Evolutionary conservation across 1,284 basidiomycete species (phyloP), one percentile per base, ranked within the genome.

Genomic region (Moniliophthora roreri): DNA sequence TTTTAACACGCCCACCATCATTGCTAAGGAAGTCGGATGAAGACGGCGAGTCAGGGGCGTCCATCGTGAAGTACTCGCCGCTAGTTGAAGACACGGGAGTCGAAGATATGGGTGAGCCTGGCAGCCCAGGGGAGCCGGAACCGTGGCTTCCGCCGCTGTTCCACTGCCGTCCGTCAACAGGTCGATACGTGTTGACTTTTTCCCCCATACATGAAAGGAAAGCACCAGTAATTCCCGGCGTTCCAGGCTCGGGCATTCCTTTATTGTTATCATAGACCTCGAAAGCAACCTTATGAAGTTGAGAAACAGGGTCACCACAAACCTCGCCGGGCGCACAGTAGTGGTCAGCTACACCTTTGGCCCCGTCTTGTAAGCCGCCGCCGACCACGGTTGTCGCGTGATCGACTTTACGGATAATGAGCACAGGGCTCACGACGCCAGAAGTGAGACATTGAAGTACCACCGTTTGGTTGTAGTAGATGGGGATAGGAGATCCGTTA

Each of bases 401-500:
- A 61, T 97, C 95, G 55, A 96, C 91, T 65, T 94, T 93, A 46
- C 95, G 90, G 61, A 98, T 91, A 68, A 98, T 90, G 55, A 98
- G 80, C 23, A 95, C 85, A 7, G 95, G 95, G 54, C 92, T 94
- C 61, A 95, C 91, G 23, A 94, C 89, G 18, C 95, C 95, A 1
- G 95, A 96, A 7, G 91, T 91, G 57, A 98, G 77, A 62, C 95
- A 98, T 66, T 98, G 96, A 16, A 98, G 74, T 28, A 98, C 93
- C 46, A 98, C 89, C 0, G 93, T 95, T 67, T 95, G 92, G 66
- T 98, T 98, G 79, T 97, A 98, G 69, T 95, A 93, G 54, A 98
- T 89, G 21, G 92, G 87, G 47, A 87, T 89, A 63, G 87, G 85
- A 2, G 85, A 85, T 2, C 87, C 88, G 61, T 89, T 86, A 68